Conservation (phyloP, 2,329 filamentous ascomycete genomes). For the Nemania sp. region DNA sequence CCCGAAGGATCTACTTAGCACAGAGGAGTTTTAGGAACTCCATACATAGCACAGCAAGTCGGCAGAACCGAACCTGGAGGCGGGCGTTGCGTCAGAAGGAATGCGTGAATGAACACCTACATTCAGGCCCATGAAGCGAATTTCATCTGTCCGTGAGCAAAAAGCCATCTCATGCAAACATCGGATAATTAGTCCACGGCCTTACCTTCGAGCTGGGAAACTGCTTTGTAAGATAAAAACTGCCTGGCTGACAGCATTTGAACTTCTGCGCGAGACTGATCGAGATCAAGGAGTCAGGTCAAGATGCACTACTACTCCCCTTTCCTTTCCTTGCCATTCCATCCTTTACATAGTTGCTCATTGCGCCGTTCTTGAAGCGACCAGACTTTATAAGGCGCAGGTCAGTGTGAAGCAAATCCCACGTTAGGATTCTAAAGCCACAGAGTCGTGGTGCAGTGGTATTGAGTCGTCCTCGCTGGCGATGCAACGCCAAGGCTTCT, state of each 20-base stretch:
- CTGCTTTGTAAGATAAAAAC: neutral
- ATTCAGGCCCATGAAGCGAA: conserved; percentile 20
- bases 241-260: neutral
- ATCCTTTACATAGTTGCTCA: too few relatives aligned
- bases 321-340: too few relatives aligned
- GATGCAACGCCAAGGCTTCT: conserved; percentile 24
- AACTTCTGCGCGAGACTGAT: too few relatives aligned
- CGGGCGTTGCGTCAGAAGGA: neutral
- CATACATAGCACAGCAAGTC: conserved; percentile 4
- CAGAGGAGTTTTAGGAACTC: conserved; percentile 5
- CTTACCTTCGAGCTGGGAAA: conserved; percentile 2
- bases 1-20: conserved; percentile 9
- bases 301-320: too few relatives aligned
- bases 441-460: neutral
- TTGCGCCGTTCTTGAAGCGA: too few relatives aligned
- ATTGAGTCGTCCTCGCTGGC: conserved; percentile 5
- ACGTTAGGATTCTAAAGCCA: neutral
- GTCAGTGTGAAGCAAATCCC: too few relatives aligned
- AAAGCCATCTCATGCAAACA: conserved; percentile 21
- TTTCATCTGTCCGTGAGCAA: neutral
- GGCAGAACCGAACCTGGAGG: conserved; percentile 3
- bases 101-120: neutral
- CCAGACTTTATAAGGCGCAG: too few relatives aligned
- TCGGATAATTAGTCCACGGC: neutral
- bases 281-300: too few relatives aligned